phyloP scores from a whole-genome alignment of 2,329 filamentous ascomycete species.

The Xenoacremonium recifei region DNA sequence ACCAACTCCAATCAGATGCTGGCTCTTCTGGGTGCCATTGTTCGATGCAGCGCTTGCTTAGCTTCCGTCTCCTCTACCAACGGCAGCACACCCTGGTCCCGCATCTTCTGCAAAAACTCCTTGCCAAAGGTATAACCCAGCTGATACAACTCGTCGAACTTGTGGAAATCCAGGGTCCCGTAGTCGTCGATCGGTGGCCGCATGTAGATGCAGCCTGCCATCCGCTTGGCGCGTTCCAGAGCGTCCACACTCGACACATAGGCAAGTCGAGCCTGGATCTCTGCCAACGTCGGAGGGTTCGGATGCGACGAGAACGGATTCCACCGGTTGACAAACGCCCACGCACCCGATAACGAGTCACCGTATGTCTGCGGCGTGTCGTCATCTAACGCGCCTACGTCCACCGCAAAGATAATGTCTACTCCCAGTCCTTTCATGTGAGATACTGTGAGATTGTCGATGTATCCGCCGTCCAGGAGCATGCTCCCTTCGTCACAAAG shows the following conservation, averaged over 20 bases:
- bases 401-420: constrained; percentile 91
- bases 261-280: constrained; percentile 91
- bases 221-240: constrained; percentile 87
- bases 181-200: constrained; percentile 90
- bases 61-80: constrained; percentile 71
- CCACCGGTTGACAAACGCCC: constrained; percentile 95
- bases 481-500: constrained; percentile 96
- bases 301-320: constrained; percentile 87
- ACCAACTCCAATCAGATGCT: constrained; percentile 56
- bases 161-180: constrained; percentile 92
- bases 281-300: constrained; percentile 90
- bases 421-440: constrained; percentile 96
- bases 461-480: constrained; percentile 93
- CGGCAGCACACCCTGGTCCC: constrained; percentile 73
- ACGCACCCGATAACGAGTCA: constrained; percentile 90
- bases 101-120: constrained; percentile 73
- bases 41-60: constrained; percentile 73
- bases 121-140: constrained; percentile 85
- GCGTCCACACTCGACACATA: constrained; percentile 96
- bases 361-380: constrained; percentile 89
- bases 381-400: constrained; percentile 91
- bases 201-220: constrained; percentile 93
- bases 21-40: constrained; percentile 75
- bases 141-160: constrained; percentile 95
- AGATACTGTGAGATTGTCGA: constrained; percentile 94